phyloP scores from a whole-genome alignment of 768 basidiomycete species.

The Leccinum fibrillosum region DNA sequence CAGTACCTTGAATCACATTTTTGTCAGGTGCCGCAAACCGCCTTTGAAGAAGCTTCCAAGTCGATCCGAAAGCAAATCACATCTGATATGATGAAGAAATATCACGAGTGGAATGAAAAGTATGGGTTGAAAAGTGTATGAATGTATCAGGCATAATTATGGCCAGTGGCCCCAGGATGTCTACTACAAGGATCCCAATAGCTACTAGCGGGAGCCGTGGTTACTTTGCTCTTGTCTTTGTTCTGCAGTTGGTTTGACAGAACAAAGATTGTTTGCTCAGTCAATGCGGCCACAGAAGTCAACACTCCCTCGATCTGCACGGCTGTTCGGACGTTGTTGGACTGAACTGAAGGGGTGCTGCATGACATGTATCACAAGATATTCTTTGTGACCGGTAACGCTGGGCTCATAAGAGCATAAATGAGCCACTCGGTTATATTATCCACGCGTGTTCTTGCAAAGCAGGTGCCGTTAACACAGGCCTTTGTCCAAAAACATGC shows the following conservation, averaged over 20 bases:
- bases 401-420: background rate
- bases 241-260: background rate
- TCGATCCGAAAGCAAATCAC: constrained; percentile 82
- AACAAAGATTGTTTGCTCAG: background rate
- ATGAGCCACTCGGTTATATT: constrained; percentile 1
- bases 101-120: constrained; percentile 61
- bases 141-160: background rate
- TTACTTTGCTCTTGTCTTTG: background rate
- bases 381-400: background rate
- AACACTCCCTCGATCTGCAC: background rate
- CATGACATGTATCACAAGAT: background rate
- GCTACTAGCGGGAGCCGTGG: background rate
- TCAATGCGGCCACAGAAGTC: background rate
- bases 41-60: constrained; percentile 72
- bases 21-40: constrained; percentile 65
- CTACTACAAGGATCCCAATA: background rate
- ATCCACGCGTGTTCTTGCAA: background rate
- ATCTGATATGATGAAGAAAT: constrained; percentile 67
- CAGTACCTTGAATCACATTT: background rate
- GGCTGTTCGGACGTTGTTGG: background rate
- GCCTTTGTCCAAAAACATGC: constrained; percentile 9
- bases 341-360: background rate
- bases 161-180: background rate
- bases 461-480: background rate
- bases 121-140: constrained; percentile 22